Evolutionary conservation across 1,284 basidiomycete species (phyloP), one percentile per base, ranked within the genome.

Genomic region (Irpex sp.): DNA sequence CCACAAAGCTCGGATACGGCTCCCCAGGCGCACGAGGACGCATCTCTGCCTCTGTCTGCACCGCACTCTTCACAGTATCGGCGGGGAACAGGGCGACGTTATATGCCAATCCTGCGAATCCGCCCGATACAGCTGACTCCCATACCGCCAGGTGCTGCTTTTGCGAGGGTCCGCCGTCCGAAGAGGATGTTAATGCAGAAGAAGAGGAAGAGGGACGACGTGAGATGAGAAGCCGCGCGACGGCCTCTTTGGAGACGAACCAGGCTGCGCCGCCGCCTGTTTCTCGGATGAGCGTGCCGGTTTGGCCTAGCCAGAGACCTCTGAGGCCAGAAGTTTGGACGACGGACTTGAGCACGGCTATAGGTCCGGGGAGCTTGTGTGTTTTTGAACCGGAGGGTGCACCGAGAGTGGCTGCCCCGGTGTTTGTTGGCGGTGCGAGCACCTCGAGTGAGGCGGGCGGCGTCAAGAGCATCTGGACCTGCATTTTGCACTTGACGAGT

Each of bases 401-500:
- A 52, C 51, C 19, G 51, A 13, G 15, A 3, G 51, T 19, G 19
- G 21, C 51, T 34, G 70, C 60, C 61, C 72, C 68, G 60, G 66
- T 67, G 49, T 66, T 62, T 31, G 71, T 63, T 62, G 72, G n/a
- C n/a, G n/a, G n/a, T n/a, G n/a, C n/a, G n/a, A n/a, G 61, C 63
- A 66, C 66, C 56, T 69, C 58, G 65, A 73, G 44, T 57, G 70
- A 61, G 60, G 73, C 49, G 68, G 15, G 72, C 63, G 37, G 77
- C 72, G 3, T 79, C 68, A 52, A 82, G 48, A 94, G 82, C 85
- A 94, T 92, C 76, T 96, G 93, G 3, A 96, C 94, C 79, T 97
- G 97, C 94, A 96, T 96, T 72, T 94, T 91, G 76, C 94, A 96
- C 79, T 97, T 97, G 69, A 97, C 86, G 62, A 95, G 87, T 75